Conservation (phyloP, 192 early-diverging fungal genomes). For the Coemansia sp. region DNA sequence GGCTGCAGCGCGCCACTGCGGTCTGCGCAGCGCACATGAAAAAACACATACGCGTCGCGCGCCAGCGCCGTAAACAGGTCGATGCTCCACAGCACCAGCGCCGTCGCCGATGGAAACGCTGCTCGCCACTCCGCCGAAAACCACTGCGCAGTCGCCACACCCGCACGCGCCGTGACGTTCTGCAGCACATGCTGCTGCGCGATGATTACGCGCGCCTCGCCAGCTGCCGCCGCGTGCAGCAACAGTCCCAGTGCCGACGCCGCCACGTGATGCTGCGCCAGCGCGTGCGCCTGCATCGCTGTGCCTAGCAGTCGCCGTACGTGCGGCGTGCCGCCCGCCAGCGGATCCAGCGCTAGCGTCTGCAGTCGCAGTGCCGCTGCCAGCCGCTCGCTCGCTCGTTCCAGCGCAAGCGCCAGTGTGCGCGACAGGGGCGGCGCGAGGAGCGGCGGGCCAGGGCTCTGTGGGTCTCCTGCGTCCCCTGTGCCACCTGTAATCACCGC, state of each 20-base stretch:
- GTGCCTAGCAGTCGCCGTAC: constrained; percentile 48
- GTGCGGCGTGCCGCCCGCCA: constrained; percentile 40
- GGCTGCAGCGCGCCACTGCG: constrained; percentile 31
- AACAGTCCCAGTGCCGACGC: constrained; percentile 23
- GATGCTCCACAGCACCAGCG: constrained; percentile 53
- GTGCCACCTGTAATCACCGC: constrained; percentile 3
- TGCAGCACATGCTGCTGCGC: constrained; percentile 43
- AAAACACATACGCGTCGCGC: constrained; percentile 49
- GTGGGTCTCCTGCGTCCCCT: neutral
- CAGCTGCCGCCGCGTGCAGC: constrained; percentile 44
- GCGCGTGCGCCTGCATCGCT: constrained; percentile 46
- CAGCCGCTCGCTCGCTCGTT: constrained; percentile 39
- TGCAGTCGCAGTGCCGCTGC: constrained; percentile 27
- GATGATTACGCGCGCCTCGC: constrained; percentile 41
- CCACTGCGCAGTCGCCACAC: constrained; percentile 10
- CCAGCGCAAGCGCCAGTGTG: constrained; percentile 44
- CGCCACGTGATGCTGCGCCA: constrained; percentile 52
- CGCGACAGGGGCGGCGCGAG: constrained; percentile 34
- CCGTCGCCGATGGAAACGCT: constrained; percentile 34
- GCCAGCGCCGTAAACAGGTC: constrained; percentile 47
- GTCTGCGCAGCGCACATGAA: constrained; percentile 45
- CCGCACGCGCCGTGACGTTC: constrained; percentile 7
- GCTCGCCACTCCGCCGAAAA: constrained; percentile 41
- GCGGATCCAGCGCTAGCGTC: constrained; percentile 43
- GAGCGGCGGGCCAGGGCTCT: neutral